Base-by-base conservation (phyloP, 2,329 filamentous ascomycete species). In the Arthrobotrys musiformis region DNA sequence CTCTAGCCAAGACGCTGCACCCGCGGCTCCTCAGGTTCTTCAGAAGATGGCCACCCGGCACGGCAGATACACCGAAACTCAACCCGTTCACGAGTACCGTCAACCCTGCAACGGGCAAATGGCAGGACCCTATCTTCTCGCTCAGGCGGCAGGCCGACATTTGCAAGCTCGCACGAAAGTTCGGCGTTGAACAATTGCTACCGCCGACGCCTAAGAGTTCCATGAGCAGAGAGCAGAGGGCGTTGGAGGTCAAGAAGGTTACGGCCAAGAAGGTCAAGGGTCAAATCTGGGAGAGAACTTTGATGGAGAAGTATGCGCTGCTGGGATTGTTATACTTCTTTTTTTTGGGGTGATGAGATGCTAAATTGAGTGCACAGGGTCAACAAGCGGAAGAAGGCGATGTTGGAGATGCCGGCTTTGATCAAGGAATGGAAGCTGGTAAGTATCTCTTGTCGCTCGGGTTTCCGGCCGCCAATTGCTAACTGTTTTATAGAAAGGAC, bases 361-460 rank as follows among this genome's bases (percentile, higher is more conserved):
- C 40, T 30, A 22, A 48, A 35, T 62, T 37, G 35, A 7, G 66
- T 74, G 28, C 69, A 78, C 82, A 92, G 91, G 84, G 88, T 98
- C 88, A 93, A 97, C 84, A 90, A 92, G 86, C 90, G 93, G 85
- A 92, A 91, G 87, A 89, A 92, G 84, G 95, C 95, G 75, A 97
- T 98, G 93, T 84, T 96, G 86, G 90, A 91, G 76, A 99, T 99
- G 95, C 93, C 94, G 79, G 89, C 91, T 82, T 89, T 98, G 86
- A 92, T 99, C 83, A 89, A 91, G 84, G 87, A 92, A 84, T 99
- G 94, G 95, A 97, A 97, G 85, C 90, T 92, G 89, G 92, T 95
- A 86, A 83, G 89, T 85, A 70, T 61, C 67, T 15, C 37, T 17
- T 11, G 4, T 26, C 11, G n/a, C n/a, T n/a, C 8, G 9, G 42